These are phyloP conservation scores for Rhodotorula kratochvilovae DNA, from an alignment of 768 basidiomycete species.

Conservation along the genomic window DNA sequence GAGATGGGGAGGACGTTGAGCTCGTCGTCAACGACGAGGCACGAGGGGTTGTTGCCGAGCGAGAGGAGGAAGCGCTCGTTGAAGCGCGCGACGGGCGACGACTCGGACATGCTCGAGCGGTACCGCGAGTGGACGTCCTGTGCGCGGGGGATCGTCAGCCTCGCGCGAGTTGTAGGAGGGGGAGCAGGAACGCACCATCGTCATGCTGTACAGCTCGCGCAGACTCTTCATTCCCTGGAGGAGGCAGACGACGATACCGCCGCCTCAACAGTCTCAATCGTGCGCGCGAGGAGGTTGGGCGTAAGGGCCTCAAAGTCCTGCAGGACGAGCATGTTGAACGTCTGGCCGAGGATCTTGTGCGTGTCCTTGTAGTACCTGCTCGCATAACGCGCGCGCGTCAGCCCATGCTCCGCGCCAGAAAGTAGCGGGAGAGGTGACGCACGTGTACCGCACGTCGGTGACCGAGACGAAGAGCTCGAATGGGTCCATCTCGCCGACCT, in stretches of 20 bases:
- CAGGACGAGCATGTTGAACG: slow-evolving; percentile 91
- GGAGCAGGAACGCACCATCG: slow-evolving; percentile 53
- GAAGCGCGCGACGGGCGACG: slow-evolving; percentile 80
- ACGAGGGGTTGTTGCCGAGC: slow-evolving; percentile 84
- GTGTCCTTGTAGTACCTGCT: slow-evolving; percentile 91
- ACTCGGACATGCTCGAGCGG: slow-evolving; percentile 58
- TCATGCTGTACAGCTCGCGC: slow-evolving; percentile 86
- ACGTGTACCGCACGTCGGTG: slow-evolving; percentile 98
- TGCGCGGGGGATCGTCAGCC: not conserved
- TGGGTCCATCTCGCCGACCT: slow-evolving; percentile 90
- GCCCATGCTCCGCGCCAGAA: too few species aligned
- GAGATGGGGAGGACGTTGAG: slow-evolving; percentile 95
- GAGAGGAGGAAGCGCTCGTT: slow-evolving; percentile 99
- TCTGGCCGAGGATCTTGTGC: slow-evolving; percentile 92
- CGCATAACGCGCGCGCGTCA: not conserved
- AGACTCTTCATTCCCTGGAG: slow-evolving; percentile 93
- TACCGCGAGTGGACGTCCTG: slow-evolving; percentile 96
- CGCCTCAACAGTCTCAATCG: slow-evolving; percentile 97
- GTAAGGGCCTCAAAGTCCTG: slow-evolving; percentile 99
- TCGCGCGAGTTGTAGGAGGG: not conserved
- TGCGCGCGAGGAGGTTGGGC: slow-evolving; percentile 90
- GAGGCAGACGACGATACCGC: slow-evolving; percentile 70
- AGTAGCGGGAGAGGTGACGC: slow-evolving; percentile 45
- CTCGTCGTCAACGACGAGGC: slow-evolving; percentile 93
- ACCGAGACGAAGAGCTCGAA: slow-evolving; percentile 98